Conservation (phyloP, 2,329 filamentous ascomycete genomes). For the Huntiella abstrusa region DNA sequence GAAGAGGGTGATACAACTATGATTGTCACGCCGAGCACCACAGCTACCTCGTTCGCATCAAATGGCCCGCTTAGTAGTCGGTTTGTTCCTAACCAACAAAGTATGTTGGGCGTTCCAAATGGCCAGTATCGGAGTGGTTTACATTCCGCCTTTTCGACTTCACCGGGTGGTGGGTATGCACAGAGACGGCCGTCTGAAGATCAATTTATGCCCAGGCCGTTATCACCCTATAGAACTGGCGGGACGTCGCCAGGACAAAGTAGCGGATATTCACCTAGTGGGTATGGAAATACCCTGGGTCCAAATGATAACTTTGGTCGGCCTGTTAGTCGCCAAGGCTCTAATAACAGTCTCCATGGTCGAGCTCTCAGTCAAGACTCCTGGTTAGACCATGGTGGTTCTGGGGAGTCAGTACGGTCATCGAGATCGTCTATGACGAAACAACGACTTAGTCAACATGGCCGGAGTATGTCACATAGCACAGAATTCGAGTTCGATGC, state of each 20-base stretch:
- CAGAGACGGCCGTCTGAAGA: constrained; percentile 28
- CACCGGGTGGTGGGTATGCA: constrained; percentile 17
- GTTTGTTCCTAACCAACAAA: neutral
- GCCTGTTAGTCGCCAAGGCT: constrained; percentile 4
- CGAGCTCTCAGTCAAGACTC: constrained; percentile 57
- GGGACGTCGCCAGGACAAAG: constrained; percentile 24
- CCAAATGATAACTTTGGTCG: neutral
- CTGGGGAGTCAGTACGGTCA: constrained; percentile 57
- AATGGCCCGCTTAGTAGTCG: neutral
- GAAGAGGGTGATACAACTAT: neutral
- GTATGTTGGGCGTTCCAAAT: constrained; percentile 8
- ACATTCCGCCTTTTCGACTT: constrained; percentile 12
- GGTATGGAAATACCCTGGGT: neutral
- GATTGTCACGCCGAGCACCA: constrained; percentile 3
- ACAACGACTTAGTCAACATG: constrained; percentile 15
- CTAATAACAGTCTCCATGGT: constrained; percentile 20
- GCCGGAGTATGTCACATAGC: constrained; percentile 47
- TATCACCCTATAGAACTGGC: constrained; percentile 42
- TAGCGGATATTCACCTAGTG: constrained; percentile 15
- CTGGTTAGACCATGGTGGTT: constrained; percentile 89
- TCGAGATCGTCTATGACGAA: constrained; percentile 61
- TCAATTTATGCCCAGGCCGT: constrained; percentile 48
- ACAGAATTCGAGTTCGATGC: constrained; percentile 88
- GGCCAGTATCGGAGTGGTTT: constrained; percentile 3
- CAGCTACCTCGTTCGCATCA: constrained; percentile 3